Percentiles rank a stretch among this genome's conserved stretches.
phyloP scores from a whole-genome alignment of 2,329 filamentous ascomycete genomes.

The Colletotrichum godetiae region DNA sequence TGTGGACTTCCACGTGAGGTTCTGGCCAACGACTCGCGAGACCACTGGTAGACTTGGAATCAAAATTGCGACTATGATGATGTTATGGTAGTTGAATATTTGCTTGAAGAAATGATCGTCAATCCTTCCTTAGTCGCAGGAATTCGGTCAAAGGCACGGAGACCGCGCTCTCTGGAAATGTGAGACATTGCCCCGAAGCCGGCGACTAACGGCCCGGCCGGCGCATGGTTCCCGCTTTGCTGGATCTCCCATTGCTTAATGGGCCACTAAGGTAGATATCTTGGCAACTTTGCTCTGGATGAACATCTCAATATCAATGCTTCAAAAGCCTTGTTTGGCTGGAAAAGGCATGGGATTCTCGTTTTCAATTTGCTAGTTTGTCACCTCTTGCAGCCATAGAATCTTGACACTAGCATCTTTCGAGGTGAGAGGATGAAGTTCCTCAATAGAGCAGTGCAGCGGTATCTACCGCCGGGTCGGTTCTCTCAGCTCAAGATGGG shows the following conservation, averaged over 20 bases:
- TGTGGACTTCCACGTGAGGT: constrained; percentile 24
- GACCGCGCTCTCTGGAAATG: neutral
- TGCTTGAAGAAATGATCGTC: neutral
- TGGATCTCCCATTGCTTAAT: neutral
- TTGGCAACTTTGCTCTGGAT: neutral
- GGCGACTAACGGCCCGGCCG: constrained; percentile 18
- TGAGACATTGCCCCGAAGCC: constrained; percentile 21
- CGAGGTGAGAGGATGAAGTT: neutral
- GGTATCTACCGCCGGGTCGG: neutral
- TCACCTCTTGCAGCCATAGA: neutral
- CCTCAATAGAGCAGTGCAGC: neutral
- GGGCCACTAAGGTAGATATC: neutral
- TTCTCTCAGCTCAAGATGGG: neutral
- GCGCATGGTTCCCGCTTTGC: neutral
- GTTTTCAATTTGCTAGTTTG: neutral
- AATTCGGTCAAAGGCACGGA: constrained; percentile 9
- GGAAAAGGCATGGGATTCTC: neutral
- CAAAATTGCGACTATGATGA: neutral
- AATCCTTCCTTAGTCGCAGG: neutral
- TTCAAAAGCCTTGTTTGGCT: neutral
- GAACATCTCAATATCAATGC: neutral
- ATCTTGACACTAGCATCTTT: neutral
- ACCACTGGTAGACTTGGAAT: neutral
- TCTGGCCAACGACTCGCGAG: neutral
- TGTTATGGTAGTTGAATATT: neutral